These are phyloP conservation scores for Quercus variabilis DNA, from an alignment of 306 rosid species.

Conservation along the genomic window DNA sequence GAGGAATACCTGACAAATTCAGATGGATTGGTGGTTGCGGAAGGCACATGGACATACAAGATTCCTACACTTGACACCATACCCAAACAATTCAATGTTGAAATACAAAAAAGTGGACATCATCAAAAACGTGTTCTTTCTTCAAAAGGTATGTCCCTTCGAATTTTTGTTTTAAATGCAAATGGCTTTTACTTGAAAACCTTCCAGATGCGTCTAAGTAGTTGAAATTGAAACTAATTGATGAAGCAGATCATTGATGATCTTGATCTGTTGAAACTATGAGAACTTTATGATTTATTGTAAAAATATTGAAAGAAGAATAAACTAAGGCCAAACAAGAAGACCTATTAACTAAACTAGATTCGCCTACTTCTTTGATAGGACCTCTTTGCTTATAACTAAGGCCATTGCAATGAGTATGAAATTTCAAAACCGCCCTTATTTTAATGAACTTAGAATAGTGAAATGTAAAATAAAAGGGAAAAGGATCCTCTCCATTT, in stretches of 20 bases:
- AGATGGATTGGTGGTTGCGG: constrained; percentile 63
- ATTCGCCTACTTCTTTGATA: neutral
- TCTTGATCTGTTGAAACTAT: no score
- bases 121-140: constrained; percentile 77
- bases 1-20: constrained; percentile 67
- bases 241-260: no score
- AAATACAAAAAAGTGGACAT: constrained; percentile 72
- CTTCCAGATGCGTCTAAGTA: neutral
- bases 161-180: neutral
- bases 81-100: constrained; percentile 76
- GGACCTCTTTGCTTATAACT: neutral
- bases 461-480: no score
- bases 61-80: constrained; percentile 86
- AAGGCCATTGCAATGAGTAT: neutral
- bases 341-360: neutral
- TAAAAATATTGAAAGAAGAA: neutral
- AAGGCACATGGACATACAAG: constrained; percentile 87
- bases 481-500: no score
- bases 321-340: no score
- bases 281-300: no score
- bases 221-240: no score
- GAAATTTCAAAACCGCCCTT: no score
- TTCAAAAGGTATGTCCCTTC: constrained; percentile 67
- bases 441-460: no score
- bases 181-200: neutral